These are phyloP conservation scores for Populus ilicifolia DNA, from an alignment of 345 rosid genomes.

Conservation along the genomic window DNA sequence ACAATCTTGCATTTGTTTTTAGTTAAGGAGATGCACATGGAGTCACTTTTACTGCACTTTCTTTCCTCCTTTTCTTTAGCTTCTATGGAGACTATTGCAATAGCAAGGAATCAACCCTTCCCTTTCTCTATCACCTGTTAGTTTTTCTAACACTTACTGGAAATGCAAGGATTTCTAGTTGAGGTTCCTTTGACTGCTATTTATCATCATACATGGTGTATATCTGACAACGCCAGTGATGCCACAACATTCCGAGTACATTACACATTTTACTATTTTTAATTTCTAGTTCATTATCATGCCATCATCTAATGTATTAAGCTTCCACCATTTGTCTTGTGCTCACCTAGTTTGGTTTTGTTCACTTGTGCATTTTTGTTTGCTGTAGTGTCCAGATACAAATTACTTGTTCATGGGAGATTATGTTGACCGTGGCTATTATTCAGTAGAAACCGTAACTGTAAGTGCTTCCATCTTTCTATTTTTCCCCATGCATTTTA, in stretches of 20 bases:
- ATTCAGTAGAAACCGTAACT: conserved; percentile 95
- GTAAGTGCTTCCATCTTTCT: conserved; percentile 35
- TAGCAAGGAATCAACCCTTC: background rate
- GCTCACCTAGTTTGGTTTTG: background rate
- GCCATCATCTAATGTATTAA: background rate
- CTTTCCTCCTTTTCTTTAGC: background rate
- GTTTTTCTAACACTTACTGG: background rate
- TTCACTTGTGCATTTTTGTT: conserved; percentile 8
- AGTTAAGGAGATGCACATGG: background rate
- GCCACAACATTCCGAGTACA: background rate
- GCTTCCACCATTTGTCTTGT: background rate
- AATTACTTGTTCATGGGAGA: conserved; percentile 97
- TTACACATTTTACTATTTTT: background rate
- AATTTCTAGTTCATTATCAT: background rate
- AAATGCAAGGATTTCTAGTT: background rate
- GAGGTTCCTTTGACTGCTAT: background rate
- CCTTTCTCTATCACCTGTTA: background rate
- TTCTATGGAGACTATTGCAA: background rate
- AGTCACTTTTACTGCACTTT: background rate
- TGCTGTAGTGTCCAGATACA: conserved; percentile 81
- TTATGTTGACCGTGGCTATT: conserved; percentile 94
- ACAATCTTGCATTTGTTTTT: background rate
- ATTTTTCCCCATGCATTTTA: background rate
- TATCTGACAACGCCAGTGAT: background rate
- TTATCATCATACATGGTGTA: background rate